Conservation (phyloP, 257 asterid genomes). For the Capsicum pubescens region DNA sequence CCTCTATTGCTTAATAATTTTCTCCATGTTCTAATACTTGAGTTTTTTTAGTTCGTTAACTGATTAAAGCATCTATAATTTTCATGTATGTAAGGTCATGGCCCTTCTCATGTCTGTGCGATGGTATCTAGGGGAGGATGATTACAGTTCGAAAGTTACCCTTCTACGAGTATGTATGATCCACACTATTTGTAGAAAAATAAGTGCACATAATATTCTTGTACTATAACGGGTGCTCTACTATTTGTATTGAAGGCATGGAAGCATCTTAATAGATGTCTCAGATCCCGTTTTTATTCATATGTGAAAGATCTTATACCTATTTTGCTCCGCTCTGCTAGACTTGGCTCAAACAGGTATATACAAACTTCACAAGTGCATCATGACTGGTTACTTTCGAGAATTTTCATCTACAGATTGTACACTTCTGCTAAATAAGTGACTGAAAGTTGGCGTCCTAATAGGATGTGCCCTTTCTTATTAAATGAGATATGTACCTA, state of each 20-base stretch:
- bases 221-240: not conserved
- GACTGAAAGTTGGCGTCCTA: not conserved
- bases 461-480: not conserved
- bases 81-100: not conserved
- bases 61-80: not conserved
- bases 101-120: not conserved
- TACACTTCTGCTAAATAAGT: not conserved
- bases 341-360: not conserved
- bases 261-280: not conserved
- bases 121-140: not conserved
- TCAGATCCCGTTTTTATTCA: not conserved
- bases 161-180: constrained; percentile 4
- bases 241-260: not conserved
- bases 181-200: not conserved
- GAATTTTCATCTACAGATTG: not conserved
- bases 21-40: too few species aligned
- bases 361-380: not conserved
- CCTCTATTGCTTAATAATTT: too few species aligned
- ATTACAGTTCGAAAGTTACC: not conserved
- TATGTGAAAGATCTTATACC: not conserved
- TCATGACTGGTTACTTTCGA: not conserved
- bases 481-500: too few species aligned
- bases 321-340: not conserved
- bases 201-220: not conserved
- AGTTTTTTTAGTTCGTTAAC: not conserved